Base-by-base conservation (phyloP, 1,139 yeast species). In the Protomyces arabidopsidicola region DNA sequence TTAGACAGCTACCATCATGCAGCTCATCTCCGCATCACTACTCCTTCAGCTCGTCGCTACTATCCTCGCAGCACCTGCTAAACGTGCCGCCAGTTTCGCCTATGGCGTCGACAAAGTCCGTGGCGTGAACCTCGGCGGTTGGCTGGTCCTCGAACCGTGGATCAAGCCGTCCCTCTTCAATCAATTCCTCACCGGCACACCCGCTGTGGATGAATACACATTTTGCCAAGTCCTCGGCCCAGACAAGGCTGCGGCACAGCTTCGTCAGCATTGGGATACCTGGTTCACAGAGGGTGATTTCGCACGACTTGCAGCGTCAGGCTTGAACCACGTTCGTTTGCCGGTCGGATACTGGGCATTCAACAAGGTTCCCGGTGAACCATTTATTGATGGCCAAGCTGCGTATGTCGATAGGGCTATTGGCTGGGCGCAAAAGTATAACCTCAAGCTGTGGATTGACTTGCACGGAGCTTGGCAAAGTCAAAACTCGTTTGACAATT, bases 271-370 rank as follows among this genome's bases (percentile, higher is more conserved):
- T 76, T 93, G 97, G 97, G 73, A 77, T 53, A 77, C 88, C 8
- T 93, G 90, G 86, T 84, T 84, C 74, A 84, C 86, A 2, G 95
- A 88, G 72, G 75, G 76, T 35, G 98, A 91, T 74, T 85, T 93
- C 70, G 68, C 75, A 57, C 76, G 80, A 65, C 88, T 93, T 61
- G 81, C 82, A 39, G 69, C 73, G 8, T 68, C 69, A 16, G 97
- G 98, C 0, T 80, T 93, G 70, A 91, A 91, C 76, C 79, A 87
- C 67, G 97, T 90, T 39, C 83, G 98, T 71, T 87, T 93, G 66
- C 98, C 98, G 34, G 84, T 93, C 67, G 98, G 98, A 8, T 93
- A 93, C 78, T 93, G 98, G 98, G 97, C 98, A 3, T 90, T 87
- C 75, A 75, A 81, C 62, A 76, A 78, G 54, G 76, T 82, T 65